These are phyloP conservation scores for Suillus lakei DNA, from an alignment of 768 basidiomycete species.

Conservation along the genomic window DNA sequence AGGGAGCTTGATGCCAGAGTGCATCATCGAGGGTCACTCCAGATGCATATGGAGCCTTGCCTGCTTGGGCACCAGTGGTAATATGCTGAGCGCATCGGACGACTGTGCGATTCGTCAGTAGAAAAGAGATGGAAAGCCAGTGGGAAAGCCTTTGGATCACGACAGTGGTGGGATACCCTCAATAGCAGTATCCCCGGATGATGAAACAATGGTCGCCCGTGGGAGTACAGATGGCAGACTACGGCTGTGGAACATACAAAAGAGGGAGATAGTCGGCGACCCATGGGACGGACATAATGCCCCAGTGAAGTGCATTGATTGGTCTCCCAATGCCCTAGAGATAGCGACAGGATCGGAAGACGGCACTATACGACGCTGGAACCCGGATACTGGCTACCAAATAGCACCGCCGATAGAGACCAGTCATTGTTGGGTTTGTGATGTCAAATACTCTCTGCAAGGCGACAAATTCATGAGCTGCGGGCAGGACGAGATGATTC, in stretches of 20 bases:
- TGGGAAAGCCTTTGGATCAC: background rate
- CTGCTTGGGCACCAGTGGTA: background rate
- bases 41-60: background rate
- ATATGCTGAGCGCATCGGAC: background rate
- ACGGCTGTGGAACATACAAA: background rate
- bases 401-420: background rate
- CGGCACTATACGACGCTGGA: constrained; percentile 19
- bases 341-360: constrained; percentile 18
- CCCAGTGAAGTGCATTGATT: constrained; percentile 9
- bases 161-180: fast-evolving
- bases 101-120: background rate
- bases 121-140: background rate
- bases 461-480: background rate
- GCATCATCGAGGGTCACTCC: background rate
- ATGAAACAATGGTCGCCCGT: background rate
- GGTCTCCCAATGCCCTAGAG: constrained; percentile 14
- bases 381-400: constrained; percentile 4
- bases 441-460: background rate
- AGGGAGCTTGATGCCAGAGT: background rate
- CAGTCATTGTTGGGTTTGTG: background rate
- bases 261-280: background rate
- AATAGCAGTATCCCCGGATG: background rate
- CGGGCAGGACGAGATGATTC: background rate
- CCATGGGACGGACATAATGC: constrained; percentile 2
- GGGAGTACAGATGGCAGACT: background rate